Conservation (phyloP, 768 basidiomycete species). For the Coprinopsis cinerea region DNA sequence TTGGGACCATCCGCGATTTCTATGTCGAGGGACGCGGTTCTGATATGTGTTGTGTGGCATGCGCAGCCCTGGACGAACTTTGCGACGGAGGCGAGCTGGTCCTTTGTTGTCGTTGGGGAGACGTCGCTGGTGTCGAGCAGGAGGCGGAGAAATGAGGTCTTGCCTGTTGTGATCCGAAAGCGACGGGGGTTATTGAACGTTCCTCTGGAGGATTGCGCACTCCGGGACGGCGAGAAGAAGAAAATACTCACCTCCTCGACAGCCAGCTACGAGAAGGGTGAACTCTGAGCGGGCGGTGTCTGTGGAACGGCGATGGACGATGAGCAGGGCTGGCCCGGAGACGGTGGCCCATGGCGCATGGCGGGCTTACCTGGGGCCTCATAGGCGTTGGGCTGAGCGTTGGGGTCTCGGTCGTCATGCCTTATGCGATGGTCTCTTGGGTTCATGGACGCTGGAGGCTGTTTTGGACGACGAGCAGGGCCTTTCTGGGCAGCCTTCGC, state of each 20-base stretch:
- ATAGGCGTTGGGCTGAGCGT: constrained; percentile 19
- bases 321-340: constrained; percentile 15
- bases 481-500: constrained; percentile 18
- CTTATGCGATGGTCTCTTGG: constrained; percentile 44
- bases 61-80: constrained; percentile 75
- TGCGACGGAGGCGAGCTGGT: constrained; percentile 75
- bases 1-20: constrained; percentile 49
- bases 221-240: constrained; percentile 11
- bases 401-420: constrained; percentile 36
- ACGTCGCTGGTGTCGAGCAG: constrained; percentile 76
- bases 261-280: constrained; percentile 79
- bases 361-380: constrained; percentile 33
- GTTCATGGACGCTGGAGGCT: constrained; percentile 46
- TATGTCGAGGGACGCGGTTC: constrained; percentile 67
- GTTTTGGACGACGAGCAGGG: constrained; percentile 40
- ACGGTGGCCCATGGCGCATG: constrained; percentile 11
- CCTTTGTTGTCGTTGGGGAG: constrained; percentile 54
- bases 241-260: constrained; percentile 56
- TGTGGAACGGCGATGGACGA: constrained; percentile 16
- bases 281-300: constrained; percentile 35
- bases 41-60: constrained; percentile 67
- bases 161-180: constrained; percentile 52
- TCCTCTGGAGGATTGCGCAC: constrained; percentile 6
- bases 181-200: constrained; percentile 17
- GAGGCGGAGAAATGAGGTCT: constrained; percentile 83